Evolutionary conservation across 805 yeast species (phyloP), one percentile per base, ranked within the genome.

Genomic region (Yarrowia deformans): DNA sequence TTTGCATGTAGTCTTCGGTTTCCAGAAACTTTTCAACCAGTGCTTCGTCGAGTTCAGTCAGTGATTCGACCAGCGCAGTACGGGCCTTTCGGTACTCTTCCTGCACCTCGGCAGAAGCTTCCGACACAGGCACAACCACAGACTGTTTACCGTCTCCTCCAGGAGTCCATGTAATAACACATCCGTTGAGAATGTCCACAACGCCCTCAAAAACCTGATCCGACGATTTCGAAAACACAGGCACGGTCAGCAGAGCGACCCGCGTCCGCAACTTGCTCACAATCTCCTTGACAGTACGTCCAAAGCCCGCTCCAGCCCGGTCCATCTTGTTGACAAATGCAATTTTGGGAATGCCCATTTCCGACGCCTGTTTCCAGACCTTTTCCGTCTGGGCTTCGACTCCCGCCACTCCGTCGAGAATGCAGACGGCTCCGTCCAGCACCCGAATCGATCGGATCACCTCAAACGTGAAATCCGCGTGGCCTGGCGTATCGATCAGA

Each of bases 321-420:
- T 95, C 99, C 98, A 95, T 93, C 78, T 95, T 95, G 78, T 95
- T 95, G 42, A 95, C 85, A 76, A 87, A 95, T 13, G 91, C 88
- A 13, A 95, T 81, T 63, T 86, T 84, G 0, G 99, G 98, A 45
- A 95, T 87, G 2, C 78, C 78, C 72, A 88, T 79, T 18, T 84
- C 84, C 23, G 80, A 81, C 0, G 97, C 93, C 78, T 93, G 97
- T 71, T 84, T 86, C 98, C 98, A 95, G 3, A 95, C 98, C 75
- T 93, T 94, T 76, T 93, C 98, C 0, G 99, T 94, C 78, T 95
- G 98, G 0, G 98, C 95, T 77, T 95, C 99, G 0, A 95, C 99
- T 13, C 99, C 99, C 1, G 97, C 98, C 9, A 94, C 98, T 0
- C 91, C 97, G 80, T 95, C 99, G 67, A 95, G 79, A 10, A 95